Percentiles rank a stretch among this genome's conserved stretches.
phyloP scores from a whole-genome alignment of 106 monocot species.

The Dactylorhiza incarnata region DNA sequence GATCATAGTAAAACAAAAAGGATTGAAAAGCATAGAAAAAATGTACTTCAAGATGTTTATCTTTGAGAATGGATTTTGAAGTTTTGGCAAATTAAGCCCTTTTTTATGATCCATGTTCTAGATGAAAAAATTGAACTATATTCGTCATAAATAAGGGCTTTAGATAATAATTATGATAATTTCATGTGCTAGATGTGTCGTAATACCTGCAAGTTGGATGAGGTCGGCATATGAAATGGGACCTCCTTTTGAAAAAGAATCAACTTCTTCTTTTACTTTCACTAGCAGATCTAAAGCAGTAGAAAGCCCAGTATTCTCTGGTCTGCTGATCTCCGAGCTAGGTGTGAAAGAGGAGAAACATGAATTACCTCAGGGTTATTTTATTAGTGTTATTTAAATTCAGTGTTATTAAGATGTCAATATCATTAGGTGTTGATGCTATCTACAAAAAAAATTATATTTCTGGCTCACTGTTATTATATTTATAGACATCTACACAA shows the following conservation, averaged over 20 bases:
- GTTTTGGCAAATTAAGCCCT: not conserved
- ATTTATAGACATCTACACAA: too few species aligned
- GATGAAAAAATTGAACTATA: not conserved
- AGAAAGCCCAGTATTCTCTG: constrained; percentile 80
- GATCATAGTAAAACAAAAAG: not conserved
- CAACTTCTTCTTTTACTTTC: constrained; percentile 81
- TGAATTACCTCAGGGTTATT: not conserved
- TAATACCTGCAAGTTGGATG: constrained; percentile 68
- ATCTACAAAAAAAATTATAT: too few species aligned
- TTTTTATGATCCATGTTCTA: not conserved
- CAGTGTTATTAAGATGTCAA: too few species aligned
- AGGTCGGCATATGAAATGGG: constrained; percentile 89
- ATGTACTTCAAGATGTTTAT: not conserved
- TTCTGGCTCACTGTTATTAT: too few species aligned
- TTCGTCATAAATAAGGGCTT: not conserved
- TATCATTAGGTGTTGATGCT: too few species aligned
- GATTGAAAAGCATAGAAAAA: not conserved
- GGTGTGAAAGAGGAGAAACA: not conserved
- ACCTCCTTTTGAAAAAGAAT: constrained; percentile 88
- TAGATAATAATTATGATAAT: not conserved
- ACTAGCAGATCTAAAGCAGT: constrained; percentile 60
- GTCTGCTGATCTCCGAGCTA: constrained; percentile 80
- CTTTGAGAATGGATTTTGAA: not conserved
- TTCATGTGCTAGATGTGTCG: not conserved
- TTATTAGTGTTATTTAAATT: too few species aligned